A percentile compares a stretch with the other conserved stretches of the same genome.
Evolutionary conservation across 139 green algal genomes (phyloP).

Genomic region (Volvox reticuliferus): DNA sequence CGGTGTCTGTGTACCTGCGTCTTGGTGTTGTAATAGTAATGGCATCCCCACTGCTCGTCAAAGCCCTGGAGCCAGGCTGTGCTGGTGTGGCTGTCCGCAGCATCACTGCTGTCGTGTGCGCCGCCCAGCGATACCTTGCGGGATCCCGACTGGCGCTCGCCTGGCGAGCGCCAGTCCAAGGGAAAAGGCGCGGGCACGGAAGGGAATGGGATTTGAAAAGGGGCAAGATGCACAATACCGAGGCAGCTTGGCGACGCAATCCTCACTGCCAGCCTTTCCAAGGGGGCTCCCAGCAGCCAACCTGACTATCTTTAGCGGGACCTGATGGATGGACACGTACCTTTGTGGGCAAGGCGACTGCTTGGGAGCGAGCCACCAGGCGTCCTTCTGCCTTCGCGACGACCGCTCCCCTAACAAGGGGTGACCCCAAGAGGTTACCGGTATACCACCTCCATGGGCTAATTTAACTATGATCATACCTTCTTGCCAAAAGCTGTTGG

Average conservation of each 20-base stretch:
- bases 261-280: too few species aligned
- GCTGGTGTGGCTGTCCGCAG: neutral
- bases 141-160: neutral
- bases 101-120: neutral
- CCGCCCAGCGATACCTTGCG: neutral
- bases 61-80: constrained; percentile 31
- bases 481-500: constrained; percentile 37
- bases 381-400: neutral
- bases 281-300: neutral
- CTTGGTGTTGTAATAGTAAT: constrained; percentile 37
- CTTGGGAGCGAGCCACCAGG: neutral
- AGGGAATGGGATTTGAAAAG: too few species aligned
- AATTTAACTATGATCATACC: neutral
- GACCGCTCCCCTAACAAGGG: neutral
- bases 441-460: too few species aligned
- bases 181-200: too few species aligned
- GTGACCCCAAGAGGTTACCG: neutral
- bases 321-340: neutral
- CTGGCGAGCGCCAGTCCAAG: neutral
- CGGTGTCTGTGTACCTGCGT: neutral
- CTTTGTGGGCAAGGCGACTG: neutral
- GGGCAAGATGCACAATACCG: neutral
- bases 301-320: neutral
- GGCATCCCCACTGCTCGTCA: constrained; percentile 15
- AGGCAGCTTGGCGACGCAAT: too few species aligned